phyloP scores from a whole-genome alignment of 306 rosid species.

The Vachellia pachyceras region DNA sequence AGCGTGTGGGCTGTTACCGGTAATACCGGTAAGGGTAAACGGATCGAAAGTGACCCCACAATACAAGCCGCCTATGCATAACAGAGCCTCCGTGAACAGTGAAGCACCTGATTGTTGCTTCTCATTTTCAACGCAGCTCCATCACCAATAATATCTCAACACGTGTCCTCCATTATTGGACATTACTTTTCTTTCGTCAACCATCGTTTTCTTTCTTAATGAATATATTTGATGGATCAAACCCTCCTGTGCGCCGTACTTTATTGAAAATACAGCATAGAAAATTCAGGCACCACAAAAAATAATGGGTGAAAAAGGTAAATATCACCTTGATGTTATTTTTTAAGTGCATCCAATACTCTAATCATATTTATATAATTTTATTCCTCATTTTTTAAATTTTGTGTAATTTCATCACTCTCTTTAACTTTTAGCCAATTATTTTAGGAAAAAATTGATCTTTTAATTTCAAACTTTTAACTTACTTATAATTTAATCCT shows the following conservation, averaged over 20 bases:
- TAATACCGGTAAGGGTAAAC: constrained; percentile 35
- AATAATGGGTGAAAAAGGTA: no score
- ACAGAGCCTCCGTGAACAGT: not conserved
- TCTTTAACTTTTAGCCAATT: no score
- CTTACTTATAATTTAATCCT: no score
- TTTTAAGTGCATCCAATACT: no score
- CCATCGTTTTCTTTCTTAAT: constrained; percentile 31
- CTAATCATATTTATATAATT: no score
- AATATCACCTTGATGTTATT: no score
- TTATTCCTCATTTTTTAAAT: no score
- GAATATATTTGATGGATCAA: not conserved
- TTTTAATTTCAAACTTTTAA: no score
- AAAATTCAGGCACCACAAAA: not conserved
- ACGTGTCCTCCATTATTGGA: constrained; percentile 43
- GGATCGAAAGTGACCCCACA: constrained; percentile 29
- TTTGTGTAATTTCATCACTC: no score
- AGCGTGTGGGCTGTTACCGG: constrained; percentile 23
- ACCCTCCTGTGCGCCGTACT: constrained; percentile 21
- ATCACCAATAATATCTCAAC: not conserved
- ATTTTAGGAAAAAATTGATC: no score
- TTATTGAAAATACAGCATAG: constrained; percentile 16
- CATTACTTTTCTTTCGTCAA: constrained; percentile 22
- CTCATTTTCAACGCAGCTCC: constrained; percentile 7
- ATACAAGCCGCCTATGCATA: constrained; percentile 12
- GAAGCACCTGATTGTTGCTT: constrained; percentile 13